Evolutionary conservation across 1,284 basidiomycete species (phyloP).

Genomic region (Ceratobasidium sp.): DNA sequence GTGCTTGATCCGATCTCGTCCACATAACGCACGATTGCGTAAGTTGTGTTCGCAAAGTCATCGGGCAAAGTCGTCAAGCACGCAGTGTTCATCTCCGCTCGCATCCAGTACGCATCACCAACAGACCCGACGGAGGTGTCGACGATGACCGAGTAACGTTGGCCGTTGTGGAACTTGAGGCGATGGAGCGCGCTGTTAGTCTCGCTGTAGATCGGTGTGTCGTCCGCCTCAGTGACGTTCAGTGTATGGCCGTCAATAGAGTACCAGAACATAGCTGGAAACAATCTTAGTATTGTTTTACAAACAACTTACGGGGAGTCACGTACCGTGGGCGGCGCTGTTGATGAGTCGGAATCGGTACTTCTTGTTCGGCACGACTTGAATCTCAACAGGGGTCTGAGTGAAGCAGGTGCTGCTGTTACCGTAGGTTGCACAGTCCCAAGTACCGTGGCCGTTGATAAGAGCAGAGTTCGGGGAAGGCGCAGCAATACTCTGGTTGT

Average conservation of each 20-base stretch:
- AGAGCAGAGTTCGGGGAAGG: conserved; percentile 54
- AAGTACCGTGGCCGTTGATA: conserved; percentile 55
- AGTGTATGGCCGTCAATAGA: conserved; percentile 49
- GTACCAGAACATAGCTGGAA: conserved; percentile 46
- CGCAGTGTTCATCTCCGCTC: conserved; percentile 56
- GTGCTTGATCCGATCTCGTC: conserved; percentile 41
- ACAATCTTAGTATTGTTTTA: background rate
- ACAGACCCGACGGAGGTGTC: conserved; percentile 54
- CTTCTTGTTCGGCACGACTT: conserved; percentile 49
- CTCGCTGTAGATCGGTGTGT: conserved; percentile 38
- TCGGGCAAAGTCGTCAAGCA: conserved; percentile 55
- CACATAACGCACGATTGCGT: conserved; percentile 54
- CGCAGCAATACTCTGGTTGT: conserved; percentile 50
- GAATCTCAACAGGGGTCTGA: conserved; percentile 47
- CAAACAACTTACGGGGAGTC: conserved; percentile 25
- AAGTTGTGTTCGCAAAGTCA: conserved; percentile 49
- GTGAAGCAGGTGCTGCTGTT: conserved; percentile 49
- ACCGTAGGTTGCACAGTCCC: conserved; percentile 37
- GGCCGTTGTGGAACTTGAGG: conserved; percentile 59
- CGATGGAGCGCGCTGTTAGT: conserved; percentile 37
- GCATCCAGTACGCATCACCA: conserved; percentile 58
- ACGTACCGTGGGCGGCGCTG: conserved; percentile 53
- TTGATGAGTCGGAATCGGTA: conserved; percentile 58
- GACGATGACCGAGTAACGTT: conserved; percentile 63
- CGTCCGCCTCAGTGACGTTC: conserved; percentile 44